phyloP scores from a whole-genome alignment of 768 basidiomycete species.

The Suillus alpinus region DNA sequence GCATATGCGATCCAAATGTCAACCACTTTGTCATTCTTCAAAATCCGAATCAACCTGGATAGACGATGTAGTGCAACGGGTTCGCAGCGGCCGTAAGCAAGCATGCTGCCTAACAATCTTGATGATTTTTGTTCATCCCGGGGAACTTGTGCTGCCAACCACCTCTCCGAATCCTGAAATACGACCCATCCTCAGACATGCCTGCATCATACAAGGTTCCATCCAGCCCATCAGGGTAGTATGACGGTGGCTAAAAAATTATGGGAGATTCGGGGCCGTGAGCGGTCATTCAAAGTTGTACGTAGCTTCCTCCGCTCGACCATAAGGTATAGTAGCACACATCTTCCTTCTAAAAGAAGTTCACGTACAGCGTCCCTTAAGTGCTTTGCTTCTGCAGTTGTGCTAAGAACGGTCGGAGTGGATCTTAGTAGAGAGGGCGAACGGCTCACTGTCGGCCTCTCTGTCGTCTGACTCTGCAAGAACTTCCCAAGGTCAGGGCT shows the following conservation, averaged over 20 bases:
- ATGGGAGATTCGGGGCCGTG: slow-evolving; percentile 46
- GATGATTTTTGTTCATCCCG: slow-evolving; percentile 2
- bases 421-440: too few species aligned
- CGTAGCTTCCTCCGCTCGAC: slow-evolving; percentile 80
- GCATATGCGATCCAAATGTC: slow-evolving; percentile 75
- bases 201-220: slow-evolving; percentile 84
- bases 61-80: slow-evolving; percentile 61
- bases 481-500: neutral
- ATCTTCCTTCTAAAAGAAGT: neutral
- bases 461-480: neutral
- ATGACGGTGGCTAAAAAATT: slow-evolving; percentile 68
- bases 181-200: slow-evolving; percentile 80
- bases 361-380: neutral
- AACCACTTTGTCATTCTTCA: slow-evolving; percentile 50
- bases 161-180: slow-evolving; percentile 71
- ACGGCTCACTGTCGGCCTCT: too few species aligned
- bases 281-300: slow-evolving; percentile 58
- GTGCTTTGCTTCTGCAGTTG: neutral
- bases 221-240: slow-evolving; percentile 65
- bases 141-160: slow-evolving; percentile 36
- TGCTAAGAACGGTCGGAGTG: neutral
- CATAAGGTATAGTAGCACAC: slow-evolving; percentile 52
- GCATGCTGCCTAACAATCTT: slow-evolving; percentile 84
- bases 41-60: slow-evolving; percentile 52
- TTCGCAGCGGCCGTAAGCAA: slow-evolving; percentile 77